Conservation (phyloP, 768 basidiomycete species). For the Agaricus sinodeliciosus region DNA sequence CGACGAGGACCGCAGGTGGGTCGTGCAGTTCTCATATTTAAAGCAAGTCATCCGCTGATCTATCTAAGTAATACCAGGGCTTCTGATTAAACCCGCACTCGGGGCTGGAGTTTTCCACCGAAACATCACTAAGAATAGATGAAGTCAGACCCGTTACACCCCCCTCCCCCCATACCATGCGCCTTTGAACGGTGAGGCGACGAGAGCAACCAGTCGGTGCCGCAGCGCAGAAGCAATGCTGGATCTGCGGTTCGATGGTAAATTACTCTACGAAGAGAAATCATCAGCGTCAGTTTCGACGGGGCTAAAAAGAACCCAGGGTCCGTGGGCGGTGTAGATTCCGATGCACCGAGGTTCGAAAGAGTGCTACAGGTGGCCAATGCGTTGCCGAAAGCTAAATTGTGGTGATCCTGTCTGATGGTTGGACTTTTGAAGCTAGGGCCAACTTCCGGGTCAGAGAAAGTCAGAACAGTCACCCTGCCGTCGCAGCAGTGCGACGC, state of each 20-base stretch:
- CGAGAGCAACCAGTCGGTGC: background rate
- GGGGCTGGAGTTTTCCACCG: constrained; percentile 8
- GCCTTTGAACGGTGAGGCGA: background rate
- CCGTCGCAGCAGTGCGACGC: background rate
- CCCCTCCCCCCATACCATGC: background rate
- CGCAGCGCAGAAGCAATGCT: background rate
- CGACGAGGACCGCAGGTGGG: background rate
- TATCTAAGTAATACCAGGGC: constrained; percentile 5
- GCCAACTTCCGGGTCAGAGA: constrained; percentile 5
- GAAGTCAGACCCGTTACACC: background rate
- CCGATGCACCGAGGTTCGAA: background rate
- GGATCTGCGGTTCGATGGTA: background rate
- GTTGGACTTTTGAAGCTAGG: background rate
- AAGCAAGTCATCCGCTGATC: background rate
- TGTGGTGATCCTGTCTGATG: constrained; percentile 2
- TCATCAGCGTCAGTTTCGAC: background rate
- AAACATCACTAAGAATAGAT: constrained; percentile 10
- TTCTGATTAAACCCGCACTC: background rate
- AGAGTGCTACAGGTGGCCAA: background rate
- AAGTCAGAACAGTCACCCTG: background rate
- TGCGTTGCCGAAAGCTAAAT: background rate
- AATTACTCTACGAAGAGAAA: background rate
- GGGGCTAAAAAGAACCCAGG: background rate
- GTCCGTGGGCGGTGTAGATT: background rate
- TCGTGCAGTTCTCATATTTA: background rate